phyloP scores from a whole-genome alignment of 2,329 filamentous ascomycete species.

The Alternaria angustiovoidea region DNA sequence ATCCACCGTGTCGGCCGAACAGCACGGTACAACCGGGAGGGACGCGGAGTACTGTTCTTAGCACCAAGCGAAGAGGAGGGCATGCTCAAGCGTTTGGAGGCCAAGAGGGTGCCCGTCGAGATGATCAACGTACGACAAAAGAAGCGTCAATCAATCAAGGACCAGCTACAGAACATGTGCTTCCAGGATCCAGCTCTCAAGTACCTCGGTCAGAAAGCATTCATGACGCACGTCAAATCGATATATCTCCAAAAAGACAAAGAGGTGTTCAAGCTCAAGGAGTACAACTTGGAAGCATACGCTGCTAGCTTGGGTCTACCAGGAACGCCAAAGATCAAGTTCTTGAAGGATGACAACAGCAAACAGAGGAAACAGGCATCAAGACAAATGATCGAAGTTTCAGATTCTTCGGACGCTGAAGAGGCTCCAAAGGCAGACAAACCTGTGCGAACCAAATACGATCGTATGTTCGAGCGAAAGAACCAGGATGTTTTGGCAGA shows the following conservation, averaged over 20 bases:
- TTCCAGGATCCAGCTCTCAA: conserved; percentile 95
- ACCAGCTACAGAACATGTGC: conserved; percentile 90
- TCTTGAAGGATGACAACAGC: conserved; percentile 86
- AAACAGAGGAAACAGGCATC: conserved; percentile 89
- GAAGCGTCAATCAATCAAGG: conserved; percentile 86
- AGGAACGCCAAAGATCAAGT: conserved; percentile 91
- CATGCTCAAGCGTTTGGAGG: conserved; percentile 85
- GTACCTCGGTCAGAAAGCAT: conserved; percentile 94
- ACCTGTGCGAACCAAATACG: conserved; percentile 90
- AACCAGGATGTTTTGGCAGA: conserved; percentile 96
- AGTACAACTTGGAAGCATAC: conserved; percentile 84
- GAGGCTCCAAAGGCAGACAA: conserved; percentile 60
- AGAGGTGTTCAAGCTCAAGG: conserved; percentile 84
- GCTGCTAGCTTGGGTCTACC: conserved; percentile 87
- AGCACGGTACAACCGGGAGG: conserved; percentile 88
- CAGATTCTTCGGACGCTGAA: conserved; percentile 70
- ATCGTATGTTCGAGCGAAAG: conserved; percentile 96
- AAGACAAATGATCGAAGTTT: conserved; percentile 65
- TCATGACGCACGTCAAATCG: conserved; percentile 87
- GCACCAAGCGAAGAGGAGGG: conserved; percentile 91
- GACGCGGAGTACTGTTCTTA: conserved; percentile 87
- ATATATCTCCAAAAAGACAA: conserved; percentile 91
- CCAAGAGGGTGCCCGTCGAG: conserved; percentile 89
- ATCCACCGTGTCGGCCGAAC: conserved; percentile 96
- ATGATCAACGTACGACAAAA: conserved; percentile 86